Percentiles rank a stretch among this genome's conserved stretches.
phyloP scores from a whole-genome alignment of 495 filamentous ascomycete genomes.

The Neurospora sp. region DNA sequence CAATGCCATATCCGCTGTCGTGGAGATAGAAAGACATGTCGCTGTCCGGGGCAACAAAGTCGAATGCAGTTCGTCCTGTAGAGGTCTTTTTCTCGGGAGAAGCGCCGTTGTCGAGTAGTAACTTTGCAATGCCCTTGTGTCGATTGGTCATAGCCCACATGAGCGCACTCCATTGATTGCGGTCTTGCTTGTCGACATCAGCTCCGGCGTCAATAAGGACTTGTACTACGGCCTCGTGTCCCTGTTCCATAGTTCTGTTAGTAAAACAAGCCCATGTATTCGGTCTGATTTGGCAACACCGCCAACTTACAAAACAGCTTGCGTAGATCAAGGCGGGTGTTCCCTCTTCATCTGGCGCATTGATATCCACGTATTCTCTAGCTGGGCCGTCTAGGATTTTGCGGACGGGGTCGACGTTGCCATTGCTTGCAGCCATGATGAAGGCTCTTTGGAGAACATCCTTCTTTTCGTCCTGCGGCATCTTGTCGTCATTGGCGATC shows the following conservation, averaged over 20 bases:
- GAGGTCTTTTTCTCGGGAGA: constrained; percentile 93
- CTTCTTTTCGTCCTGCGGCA: constrained; percentile 69
- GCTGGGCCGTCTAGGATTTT: constrained; percentile 69
- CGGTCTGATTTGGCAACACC: constrained; percentile 4
- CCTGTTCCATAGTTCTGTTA: constrained; percentile 38
- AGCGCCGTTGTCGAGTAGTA: constrained; percentile 83
- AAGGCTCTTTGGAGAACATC: constrained; percentile 74
- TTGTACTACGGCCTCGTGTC: constrained; percentile 82
- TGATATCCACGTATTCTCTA: constrained; percentile 71
- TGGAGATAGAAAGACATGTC: constrained; percentile 93
- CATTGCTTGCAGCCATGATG: constrained; percentile 95
- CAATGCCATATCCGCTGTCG: constrained; percentile 85
- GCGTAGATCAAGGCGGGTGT: constrained; percentile 94
- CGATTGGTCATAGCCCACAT: constrained; percentile 99
- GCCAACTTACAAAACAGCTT: constrained; percentile 80
- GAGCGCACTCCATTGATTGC: constrained; percentile 91
- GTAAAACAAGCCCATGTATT: constrained; percentile 3
- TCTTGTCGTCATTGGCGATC: constrained; percentile 60
- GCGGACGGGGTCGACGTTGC: constrained; percentile 71
- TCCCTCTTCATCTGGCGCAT: constrained; percentile 88
- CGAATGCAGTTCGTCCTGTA: constrained; percentile 87
- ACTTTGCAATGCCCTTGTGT: constrained; percentile 89
- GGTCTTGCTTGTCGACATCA: constrained; percentile 88
- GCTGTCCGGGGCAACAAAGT: constrained; percentile 89
- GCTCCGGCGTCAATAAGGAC: constrained; percentile 78